Percentiles rank a stretch among this genome's conserved stretches.
These are phyloP conservation scores for Boechera retrofracta DNA, from an alignment of 345 rosid genomes.

Conservation along the genomic window DNA sequence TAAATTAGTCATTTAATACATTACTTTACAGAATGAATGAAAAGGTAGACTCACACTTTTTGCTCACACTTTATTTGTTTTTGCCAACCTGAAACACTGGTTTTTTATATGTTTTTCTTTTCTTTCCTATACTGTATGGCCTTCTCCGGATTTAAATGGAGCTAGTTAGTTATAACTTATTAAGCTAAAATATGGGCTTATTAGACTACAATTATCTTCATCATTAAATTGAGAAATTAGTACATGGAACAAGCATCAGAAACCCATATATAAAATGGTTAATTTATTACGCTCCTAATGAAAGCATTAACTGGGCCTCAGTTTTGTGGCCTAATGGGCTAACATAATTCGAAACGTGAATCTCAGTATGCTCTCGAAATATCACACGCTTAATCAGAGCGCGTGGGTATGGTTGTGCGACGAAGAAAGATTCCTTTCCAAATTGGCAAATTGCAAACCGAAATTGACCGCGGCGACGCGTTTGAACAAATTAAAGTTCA, in stretches of 20 bases:
- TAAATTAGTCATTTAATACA: too few relatives aligned
- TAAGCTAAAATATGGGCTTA: background rate
- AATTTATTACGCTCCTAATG: background rate
- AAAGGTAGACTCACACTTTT: too few relatives aligned
- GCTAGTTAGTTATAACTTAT: background rate
- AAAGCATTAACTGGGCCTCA: slow-evolving; percentile 16
- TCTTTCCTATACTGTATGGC: too few relatives aligned
- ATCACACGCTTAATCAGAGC: background rate
- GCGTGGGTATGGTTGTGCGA: background rate
- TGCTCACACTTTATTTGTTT: background rate
- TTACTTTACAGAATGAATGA: too few relatives aligned
- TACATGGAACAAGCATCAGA: background rate
- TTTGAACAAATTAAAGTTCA: background rate
- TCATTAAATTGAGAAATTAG: background rate
- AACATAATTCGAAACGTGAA: background rate
- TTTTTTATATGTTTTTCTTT: too few relatives aligned
- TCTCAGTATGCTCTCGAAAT: background rate
- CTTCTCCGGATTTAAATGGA: too few relatives aligned
- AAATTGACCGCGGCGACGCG: slow-evolving; percentile 38
- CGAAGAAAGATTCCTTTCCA: slow-evolving; percentile 19
- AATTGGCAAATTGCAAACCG: slow-evolving; percentile 1
- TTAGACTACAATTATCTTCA: background rate
- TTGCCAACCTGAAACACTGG: too few relatives aligned
- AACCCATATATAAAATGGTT: background rate
- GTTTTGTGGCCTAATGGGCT: slow-evolving; percentile 14